A percentile compares a stretch with the other conserved stretches of the same genome.
Conservation (phyloP, 2,329 filamentous ascomycete genomes). For the Curvularia sp. region DNA sequence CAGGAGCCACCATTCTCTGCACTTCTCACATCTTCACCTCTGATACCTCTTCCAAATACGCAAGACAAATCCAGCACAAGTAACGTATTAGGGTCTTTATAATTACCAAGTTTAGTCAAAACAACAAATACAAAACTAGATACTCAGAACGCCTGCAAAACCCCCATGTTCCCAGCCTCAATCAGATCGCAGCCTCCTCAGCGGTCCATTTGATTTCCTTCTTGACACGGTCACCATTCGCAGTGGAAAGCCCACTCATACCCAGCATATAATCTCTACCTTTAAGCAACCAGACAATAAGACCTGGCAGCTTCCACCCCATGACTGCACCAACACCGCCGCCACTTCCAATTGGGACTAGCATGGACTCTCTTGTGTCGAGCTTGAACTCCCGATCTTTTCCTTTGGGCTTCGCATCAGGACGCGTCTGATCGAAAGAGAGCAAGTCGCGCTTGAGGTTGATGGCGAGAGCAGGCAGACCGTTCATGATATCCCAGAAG, state of each 20-base stretch:
- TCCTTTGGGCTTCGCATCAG: constrained; percentile 33
- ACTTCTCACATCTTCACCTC: background rate
- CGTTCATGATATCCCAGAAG: constrained; percentile 51
- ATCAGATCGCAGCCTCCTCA: constrained; percentile 34
- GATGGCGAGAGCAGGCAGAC: constrained; percentile 51
- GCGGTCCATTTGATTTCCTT: constrained; percentile 39
- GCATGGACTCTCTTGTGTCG: constrained; percentile 34
- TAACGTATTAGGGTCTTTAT: background rate
- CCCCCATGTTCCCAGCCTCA: background rate
- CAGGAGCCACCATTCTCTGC: constrained; percentile 1
- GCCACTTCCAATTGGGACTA: constrained; percentile 43
- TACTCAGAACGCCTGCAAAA: background rate
- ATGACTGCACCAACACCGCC: constrained; percentile 49
- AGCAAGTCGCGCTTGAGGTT: constrained; percentile 60
- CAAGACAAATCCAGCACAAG: background rate
- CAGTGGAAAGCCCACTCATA: constrained; percentile 22
- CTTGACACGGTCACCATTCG: constrained; percentile 30
- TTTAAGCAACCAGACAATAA: constrained; percentile 52
- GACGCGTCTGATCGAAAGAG: constrained; percentile 29
- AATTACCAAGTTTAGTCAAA: background rate
- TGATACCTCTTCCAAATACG: background rate
- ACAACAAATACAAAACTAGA: background rate
- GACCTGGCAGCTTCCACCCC: constrained; percentile 50
- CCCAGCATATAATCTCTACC: constrained; percentile 51
- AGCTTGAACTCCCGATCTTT: constrained; percentile 36